Evolutionary conservation across 371 early-diverging fungal species (phyloP), one percentile per base, ranked within the genome.

Genomic region (Mucor saturninus): DNA sequence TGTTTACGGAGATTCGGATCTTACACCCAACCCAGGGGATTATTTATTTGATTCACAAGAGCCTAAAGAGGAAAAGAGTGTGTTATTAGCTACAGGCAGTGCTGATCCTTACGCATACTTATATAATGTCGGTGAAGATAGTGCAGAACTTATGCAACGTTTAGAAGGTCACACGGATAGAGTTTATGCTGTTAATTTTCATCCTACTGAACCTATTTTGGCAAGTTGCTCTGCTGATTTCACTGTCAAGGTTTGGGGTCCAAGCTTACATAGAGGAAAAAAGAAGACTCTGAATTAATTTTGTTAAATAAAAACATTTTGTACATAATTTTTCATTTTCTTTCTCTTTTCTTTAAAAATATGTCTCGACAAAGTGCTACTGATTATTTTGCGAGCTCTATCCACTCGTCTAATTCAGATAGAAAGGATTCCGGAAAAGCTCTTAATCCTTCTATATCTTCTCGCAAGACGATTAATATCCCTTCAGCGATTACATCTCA

Each of bases 51-150:
- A 83, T 30, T 59, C 77, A 21, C 81, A 80, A 31, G 76, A 74
- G 26, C 81, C 77, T 5, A 69, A 77, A 42, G 89, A 89, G 50
- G 76, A 84, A 52, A 78, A 81, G 49, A 85, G 84, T 63, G 84
- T 89, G 4, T 63, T 93, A 28, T 72, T 93, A 6, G 95, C 95
- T 3, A 93, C 93, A 31, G 95, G 95, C 4, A 90, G 90, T 56
- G 91, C 92, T 29, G 95, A 95, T 72, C 92, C 93, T 5, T 93
- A 88, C 68, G 90, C 90, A 3, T 93, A 95, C 67, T 67, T 95
- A 32, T 95, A 91, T 71, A 86, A 86, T 60, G 84, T 93, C 3
- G 91, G 90, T 28, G 88, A 88, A 79, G 90, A 88, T 13, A 81
- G 85, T 11, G 85, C 85, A 26, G 90, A 90, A 45, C 68, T 92